Evolutionary conservation across 1,284 basidiomycete species (phyloP).

Genomic region (Limonomyces culmigenus): DNA sequence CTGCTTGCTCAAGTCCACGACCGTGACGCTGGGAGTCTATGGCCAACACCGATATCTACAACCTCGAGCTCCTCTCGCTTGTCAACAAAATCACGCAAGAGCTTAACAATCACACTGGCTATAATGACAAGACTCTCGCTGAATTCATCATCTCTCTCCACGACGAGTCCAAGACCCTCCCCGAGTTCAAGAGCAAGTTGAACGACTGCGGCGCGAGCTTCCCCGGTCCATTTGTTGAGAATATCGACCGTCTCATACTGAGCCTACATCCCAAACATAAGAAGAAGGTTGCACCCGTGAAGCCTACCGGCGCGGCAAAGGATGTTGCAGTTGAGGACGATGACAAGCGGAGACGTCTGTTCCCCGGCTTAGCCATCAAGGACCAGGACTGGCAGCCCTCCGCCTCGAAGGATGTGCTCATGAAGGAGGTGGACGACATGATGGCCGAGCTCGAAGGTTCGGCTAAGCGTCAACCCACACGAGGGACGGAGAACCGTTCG

Average conservation of each 20-base stretch:
- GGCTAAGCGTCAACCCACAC: constrained; percentile 37
- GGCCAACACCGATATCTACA: constrained; percentile 66
- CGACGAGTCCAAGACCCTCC: constrained; percentile 61
- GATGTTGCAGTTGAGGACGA: constrained; percentile 27
- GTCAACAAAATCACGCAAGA: constrained; percentile 84
- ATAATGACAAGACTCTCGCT: constrained; percentile 83
- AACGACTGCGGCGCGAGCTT: constrained; percentile 75
- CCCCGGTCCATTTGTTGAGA: constrained; percentile 79
- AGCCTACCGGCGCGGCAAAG: constrained; percentile 20
- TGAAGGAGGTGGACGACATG: constrained; percentile 76
- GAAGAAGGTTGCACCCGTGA: constrained; percentile 31
- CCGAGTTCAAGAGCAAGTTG: constrained; percentile 73
- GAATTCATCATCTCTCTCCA: constrained; percentile 94
- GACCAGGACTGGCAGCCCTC: constrained; percentile 48
- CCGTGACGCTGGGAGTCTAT: too few species aligned
- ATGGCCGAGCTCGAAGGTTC: constrained; percentile 62
- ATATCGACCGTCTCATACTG: constrained; percentile 87
- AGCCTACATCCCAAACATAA: constrained; percentile 95
- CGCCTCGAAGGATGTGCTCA: constrained; percentile 45
- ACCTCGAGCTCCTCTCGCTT: constrained; percentile 81
- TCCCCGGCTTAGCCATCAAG: constrained; percentile 82
- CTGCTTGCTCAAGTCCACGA: too few species aligned
- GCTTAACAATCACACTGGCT: constrained; percentile 70
- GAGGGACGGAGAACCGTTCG: constrained; percentile 28
- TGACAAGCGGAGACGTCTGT: constrained; percentile 70